A percentile compares a stretch with the other conserved stretches of the same genome.
Conservation (phyloP, 164 flowering plant genomes). For the Sextonia rubra region DNA sequence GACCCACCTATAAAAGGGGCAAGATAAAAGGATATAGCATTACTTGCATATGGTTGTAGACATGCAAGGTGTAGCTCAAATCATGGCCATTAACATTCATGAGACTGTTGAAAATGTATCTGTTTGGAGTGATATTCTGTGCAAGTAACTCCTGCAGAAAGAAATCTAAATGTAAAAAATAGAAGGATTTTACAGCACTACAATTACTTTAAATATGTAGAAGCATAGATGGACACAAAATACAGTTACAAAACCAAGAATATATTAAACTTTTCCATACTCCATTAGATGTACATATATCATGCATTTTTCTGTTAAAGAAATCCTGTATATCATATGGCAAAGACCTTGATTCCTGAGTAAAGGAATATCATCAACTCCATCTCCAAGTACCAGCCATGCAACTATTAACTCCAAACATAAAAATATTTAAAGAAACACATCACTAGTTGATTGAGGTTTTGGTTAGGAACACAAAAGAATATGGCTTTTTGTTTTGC, state of each 20-base stretch:
- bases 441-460: neutral
- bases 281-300: too few species aligned
- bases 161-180: neutral
- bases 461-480: neutral
- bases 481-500: neutral
- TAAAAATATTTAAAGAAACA: neutral
- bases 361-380: neutral
- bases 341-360: neutral
- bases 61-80: constrained; percentile 49
- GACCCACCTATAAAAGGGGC: constrained; percentile 12
- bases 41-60: constrained; percentile 86
- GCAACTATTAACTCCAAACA: neutral
- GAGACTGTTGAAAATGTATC: constrained; percentile 81
- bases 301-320: too few species aligned
- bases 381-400: too few species aligned
- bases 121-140: constrained; percentile 58
- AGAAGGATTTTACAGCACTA: constrained; percentile 2
- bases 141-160: constrained; percentile 59
- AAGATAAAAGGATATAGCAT: constrained; percentile 24
- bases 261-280: neutral
- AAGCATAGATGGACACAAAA: neutral
- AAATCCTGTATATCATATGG: neutral
- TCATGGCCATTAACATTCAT: constrained; percentile 91
- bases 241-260: neutral
- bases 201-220: neutral